phyloP scores from a whole-genome alignment of 2,329 filamentous ascomycete genomes.

The Pseudogymnoascus sp. region DNA sequence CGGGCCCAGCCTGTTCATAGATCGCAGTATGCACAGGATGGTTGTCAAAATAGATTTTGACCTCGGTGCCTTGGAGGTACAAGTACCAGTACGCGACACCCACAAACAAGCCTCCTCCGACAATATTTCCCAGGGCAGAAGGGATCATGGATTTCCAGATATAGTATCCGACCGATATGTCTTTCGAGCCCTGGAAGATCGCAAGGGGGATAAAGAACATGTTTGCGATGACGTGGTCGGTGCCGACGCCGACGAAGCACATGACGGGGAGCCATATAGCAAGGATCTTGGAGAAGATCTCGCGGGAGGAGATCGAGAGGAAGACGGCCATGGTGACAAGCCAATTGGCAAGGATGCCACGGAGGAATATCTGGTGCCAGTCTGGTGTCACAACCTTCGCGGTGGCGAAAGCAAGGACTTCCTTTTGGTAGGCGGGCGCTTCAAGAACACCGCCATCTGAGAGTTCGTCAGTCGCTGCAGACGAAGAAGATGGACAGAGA shows the following conservation, averaged over 20 bases:
- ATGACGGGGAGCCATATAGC: conserved; percentile 51
- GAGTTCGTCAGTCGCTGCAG: background rate
- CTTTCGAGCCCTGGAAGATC: conserved; percentile 40
- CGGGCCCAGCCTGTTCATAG: conserved; percentile 16
- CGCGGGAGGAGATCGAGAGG: conserved; percentile 40
- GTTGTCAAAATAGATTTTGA: conserved; percentile 23
- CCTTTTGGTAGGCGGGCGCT: conserved; percentile 35
- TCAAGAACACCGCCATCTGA: conserved; percentile 40
- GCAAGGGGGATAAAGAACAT: conserved; percentile 44
- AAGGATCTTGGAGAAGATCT: conserved; percentile 45
- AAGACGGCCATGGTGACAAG: conserved; percentile 48
- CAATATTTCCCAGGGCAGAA: conserved; percentile 43
- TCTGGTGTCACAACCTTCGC: conserved; percentile 41
- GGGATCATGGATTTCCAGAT: conserved; percentile 53
- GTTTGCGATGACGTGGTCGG: conserved; percentile 52
- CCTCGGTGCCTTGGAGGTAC: conserved; percentile 29
- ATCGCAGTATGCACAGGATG: conserved; percentile 15
- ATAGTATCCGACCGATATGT: conserved; percentile 41
- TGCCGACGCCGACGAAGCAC: conserved; percentile 44
- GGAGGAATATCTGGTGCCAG: conserved; percentile 47
- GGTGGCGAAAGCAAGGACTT: conserved; percentile 39
- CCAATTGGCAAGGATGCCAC: conserved; percentile 49
- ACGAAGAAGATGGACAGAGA: background rate
- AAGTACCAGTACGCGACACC: conserved; percentile 44
- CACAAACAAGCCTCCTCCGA: conserved; percentile 47